Evolutionary conservation across 768 basidiomycete species (phyloP), one percentile per base, ranked within the genome.

Genomic region (Russula olivacea): DNA sequence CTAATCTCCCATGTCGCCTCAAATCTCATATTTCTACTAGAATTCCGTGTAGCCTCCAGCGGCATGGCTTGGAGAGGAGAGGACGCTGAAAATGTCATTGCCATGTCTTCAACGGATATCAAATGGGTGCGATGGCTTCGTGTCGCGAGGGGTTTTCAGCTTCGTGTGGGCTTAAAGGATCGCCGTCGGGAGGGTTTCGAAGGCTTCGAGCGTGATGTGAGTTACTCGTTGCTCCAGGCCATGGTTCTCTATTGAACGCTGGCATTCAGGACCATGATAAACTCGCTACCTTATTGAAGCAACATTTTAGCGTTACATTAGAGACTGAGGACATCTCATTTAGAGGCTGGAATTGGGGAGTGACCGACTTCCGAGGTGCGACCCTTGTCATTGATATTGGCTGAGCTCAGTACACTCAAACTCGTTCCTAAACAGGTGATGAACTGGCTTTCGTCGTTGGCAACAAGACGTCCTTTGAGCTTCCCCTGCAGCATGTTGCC

Each of bases 291-390:
- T 72, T 95, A 48, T 75, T 97, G 67, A 95, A 96, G 75, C 90
- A 89, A 65, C 85, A 93, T 74, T 98, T 93, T 76, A 83, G 81
- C 48, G 78, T 96, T 61, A 84, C 89, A 3, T 78, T 98, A 25
- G 97, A 98, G 72, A 82, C 81, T 5, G 87, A 86, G 73, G 97
- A 99, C 67, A 80, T 86, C 19, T 87, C 91, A 14, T 84, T 95
- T 72, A 94, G 91, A 72, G 97, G 97, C 0, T 98, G 93, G 93
- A 98, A 99, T 73, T 98, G 97, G 97, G 97, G 97, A 5, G 83
- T 88, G 34, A 91, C 92, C 2, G 93, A 96, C 71, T 91, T 98
- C 66, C 89, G 92, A 81, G 92, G 96, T 92, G 65, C 59, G 79
- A 45, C 68, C 52, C 19, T 47, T 54, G 21, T 7, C 47, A 48